Evolutionary conservation across 495 filamentous ascomycete genomes (phyloP).

Genomic region (Penicillium dipodomyicola): DNA sequence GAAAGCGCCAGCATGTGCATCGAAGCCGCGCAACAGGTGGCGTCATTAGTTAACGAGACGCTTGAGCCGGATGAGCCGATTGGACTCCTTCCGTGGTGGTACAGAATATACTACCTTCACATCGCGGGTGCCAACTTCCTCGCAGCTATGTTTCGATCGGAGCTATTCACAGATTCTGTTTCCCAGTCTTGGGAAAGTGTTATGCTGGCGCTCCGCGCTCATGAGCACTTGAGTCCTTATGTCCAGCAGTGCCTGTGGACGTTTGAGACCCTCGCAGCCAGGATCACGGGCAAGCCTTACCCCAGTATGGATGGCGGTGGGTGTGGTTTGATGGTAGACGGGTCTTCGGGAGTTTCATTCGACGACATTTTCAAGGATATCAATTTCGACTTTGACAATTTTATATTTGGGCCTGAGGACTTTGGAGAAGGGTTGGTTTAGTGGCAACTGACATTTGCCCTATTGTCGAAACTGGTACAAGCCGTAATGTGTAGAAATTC

Average conservation of each 20-base stretch:
- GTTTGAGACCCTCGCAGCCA: not conserved
- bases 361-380: not conserved
- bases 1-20: not conserved
- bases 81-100: not conserved
- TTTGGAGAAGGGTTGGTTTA: not conserved
- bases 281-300: not conserved
- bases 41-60: not conserved
- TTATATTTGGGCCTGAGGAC: not conserved
- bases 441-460: not conserved
- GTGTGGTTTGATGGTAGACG: not conserved
- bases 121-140: not conserved
- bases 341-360: not conserved
- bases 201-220: not conserved
- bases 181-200: not conserved
- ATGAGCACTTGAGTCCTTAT: not conserved
- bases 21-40: not conserved
- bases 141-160: not conserved
- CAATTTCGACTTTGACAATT: not conserved
- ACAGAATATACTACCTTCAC: not conserved
- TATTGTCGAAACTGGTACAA: not conserved
- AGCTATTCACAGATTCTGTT: not conserved
- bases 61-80: not conserved
- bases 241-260: not conserved
- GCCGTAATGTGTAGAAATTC: too few relatives aligned
- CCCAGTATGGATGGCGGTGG: not conserved